A percentile compares a stretch with the other conserved stretches of the same genome.
Conservation (phyloP, 75 land plant species). For the Larix kaempferi region DNA sequence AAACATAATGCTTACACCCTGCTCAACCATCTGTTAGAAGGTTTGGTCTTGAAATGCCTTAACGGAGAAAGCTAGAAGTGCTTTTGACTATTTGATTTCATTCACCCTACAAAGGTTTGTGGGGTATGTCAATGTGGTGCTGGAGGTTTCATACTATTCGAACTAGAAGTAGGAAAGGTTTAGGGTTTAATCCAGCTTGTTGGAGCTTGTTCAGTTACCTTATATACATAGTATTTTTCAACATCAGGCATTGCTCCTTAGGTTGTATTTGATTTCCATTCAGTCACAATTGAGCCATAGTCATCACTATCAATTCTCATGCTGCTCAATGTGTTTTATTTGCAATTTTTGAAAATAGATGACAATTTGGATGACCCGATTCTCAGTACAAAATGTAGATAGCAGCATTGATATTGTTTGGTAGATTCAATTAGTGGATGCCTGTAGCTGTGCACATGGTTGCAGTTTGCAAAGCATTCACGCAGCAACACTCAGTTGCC, state of each 20-base stretch:
- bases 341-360: neutral
- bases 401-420: no score
- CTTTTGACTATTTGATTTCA: no score
- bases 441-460: conserved; percentile 90
- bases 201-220: conserved; percentile 62
- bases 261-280: neutral
- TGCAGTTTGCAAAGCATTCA: conserved; percentile 83
- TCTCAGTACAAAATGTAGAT: no score
- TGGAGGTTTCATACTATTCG: no score
- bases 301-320: neutral
- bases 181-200: conserved; percentile 48
- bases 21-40: no score
- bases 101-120: no score
- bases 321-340: neutral
- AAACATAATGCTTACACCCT: no score
- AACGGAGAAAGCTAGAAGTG: no score
- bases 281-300: no score
- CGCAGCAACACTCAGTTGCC: conserved; percentile 85
- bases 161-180: no score
- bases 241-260: neutral
- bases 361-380: neutral
- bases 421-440: conserved; percentile 29
- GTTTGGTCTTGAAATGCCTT: no score
- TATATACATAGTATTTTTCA: neutral
- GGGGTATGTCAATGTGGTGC: no score